Percentiles rank a stretch among this genome's conserved stretches.
Conservation (phyloP, 805 yeast species). For the Lipomyces anomalus region DNA sequence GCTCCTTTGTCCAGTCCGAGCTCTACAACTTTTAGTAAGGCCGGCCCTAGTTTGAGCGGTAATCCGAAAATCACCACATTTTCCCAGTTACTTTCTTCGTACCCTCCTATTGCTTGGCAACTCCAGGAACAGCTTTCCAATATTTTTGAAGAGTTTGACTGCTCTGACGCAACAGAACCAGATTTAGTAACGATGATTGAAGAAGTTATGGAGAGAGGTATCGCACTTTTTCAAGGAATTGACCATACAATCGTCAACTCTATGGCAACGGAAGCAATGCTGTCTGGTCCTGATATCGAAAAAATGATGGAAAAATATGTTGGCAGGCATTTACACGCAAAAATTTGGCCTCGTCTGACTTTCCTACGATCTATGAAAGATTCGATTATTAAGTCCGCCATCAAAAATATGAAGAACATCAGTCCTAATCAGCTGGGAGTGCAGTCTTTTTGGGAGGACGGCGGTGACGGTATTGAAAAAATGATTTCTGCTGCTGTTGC, state of each 20-base stretch:
- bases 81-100: conserved; percentile 38
- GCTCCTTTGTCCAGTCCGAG: background rate
- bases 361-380: conserved; percentile 28
- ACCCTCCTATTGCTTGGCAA: conserved; percentile 37
- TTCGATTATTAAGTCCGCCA: conserved; percentile 25
- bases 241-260: conserved; percentile 27
- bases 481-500: conserved; percentile 48
- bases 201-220: conserved; percentile 32
- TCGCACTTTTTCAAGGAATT: conserved; percentile 33
- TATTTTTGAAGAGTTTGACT: conserved; percentile 38
- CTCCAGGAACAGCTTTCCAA: conserved; percentile 39
- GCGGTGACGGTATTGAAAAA: conserved; percentile 36
- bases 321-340: conserved; percentile 61
- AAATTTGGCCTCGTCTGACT: conserved; percentile 52
- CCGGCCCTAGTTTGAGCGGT: too few species aligned
- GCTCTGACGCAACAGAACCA: conserved; percentile 30
- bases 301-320: conserved; percentile 60
- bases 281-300: conserved; percentile 38
- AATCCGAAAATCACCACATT: conserved; percentile 31
- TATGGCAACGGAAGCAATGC: conserved; percentile 26
- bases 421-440: conserved; percentile 42
- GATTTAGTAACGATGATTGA: conserved; percentile 33
- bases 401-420: conserved; percentile 29
- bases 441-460: conserved; percentile 30
- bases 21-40: background rate